Evolutionary conservation across 225 moss, liverwort and hornwort genomes (phyloP).

Genomic region (Pseudisothecium myosuroides): DNA sequence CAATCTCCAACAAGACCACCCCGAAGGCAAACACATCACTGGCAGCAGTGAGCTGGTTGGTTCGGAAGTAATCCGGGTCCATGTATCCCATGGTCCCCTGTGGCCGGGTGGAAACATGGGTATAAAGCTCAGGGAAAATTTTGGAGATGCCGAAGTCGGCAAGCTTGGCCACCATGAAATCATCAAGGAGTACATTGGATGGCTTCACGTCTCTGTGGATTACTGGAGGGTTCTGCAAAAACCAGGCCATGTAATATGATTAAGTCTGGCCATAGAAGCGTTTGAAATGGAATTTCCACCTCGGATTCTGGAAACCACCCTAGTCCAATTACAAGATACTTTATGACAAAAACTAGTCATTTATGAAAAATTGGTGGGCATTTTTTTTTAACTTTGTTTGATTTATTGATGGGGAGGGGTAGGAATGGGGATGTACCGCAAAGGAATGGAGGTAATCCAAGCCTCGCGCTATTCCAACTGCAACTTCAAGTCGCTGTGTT

Average conservation of each 20-base stretch:
- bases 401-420: neutral
- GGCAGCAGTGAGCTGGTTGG: neutral
- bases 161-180: conserved; percentile 14
- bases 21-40: conserved; percentile 17
- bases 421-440: conserved; percentile 1
- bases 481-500: conserved; percentile 7
- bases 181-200: neutral
- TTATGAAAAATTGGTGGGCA: neutral
- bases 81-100: conserved; percentile 16
- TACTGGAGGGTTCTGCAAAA: conserved; percentile 5
- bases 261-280: neutral
- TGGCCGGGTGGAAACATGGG: conserved; percentile 3
- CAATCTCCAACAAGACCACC: conserved; percentile 3
- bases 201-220: conserved; percentile 21
- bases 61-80: conserved; percentile 22
- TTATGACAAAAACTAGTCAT: too few relatives aligned
- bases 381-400: neutral
- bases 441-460: conserved; percentile 39
- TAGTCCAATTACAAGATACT: neutral
- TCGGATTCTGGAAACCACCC: neutral
- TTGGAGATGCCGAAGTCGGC: conserved; percentile 25
- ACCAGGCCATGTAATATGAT: too few relatives aligned
- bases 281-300: neutral
- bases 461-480: conserved; percentile 29
- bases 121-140: neutral